Conservation (phyloP, 2,329 filamentous ascomycete species). For the Teratosphaeria viscida region DNA sequence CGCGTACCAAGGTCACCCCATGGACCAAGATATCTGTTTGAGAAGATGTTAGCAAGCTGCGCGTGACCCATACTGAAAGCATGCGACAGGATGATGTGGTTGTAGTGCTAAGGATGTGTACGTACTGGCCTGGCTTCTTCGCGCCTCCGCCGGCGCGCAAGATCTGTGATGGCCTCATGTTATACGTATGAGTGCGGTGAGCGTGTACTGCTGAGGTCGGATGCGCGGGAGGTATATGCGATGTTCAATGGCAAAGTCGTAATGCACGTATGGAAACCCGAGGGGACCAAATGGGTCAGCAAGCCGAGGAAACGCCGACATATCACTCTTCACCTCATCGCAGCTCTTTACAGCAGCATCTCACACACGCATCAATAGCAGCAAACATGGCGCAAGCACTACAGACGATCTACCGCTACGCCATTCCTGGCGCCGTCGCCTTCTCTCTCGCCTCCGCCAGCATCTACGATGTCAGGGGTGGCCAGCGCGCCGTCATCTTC, state of each 20-base stretch:
- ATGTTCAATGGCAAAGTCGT: not conserved
- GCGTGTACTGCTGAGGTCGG: not conserved
- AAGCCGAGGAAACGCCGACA: not conserved
- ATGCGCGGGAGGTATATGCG: not conserved
- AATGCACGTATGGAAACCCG: not conserved
- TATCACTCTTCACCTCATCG: not conserved
- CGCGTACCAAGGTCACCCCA: slow-evolving; percentile 1
- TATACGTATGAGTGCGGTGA: slow-evolving; percentile 4
- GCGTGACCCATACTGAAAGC: not conserved
- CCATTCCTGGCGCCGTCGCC: slow-evolving; percentile 63
- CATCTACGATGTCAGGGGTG: slow-evolving; percentile 95
- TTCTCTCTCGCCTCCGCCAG: slow-evolving; percentile 62
- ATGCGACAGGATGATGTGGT: not conserved
- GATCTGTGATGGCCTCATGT: slow-evolving; percentile 28
- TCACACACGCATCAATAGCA: not conserved
- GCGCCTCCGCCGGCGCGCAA: slow-evolving; percentile 28
- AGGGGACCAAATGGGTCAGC: not conserved
- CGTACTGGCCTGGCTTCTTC: slow-evolving; percentile 33
- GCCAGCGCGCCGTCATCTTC: slow-evolving; percentile 93
- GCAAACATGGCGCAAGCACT: slow-evolving; percentile 39
- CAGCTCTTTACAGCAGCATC: not conserved
- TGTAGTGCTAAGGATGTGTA: slow-evolving; percentile 6
- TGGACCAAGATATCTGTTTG: slow-evolving; percentile 55
- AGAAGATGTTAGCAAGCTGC: not conserved
- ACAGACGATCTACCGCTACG: slow-evolving; percentile 53